phyloP scores from a whole-genome alignment of 352 stramenopile species.

The Phytophthora idaei region DNA sequence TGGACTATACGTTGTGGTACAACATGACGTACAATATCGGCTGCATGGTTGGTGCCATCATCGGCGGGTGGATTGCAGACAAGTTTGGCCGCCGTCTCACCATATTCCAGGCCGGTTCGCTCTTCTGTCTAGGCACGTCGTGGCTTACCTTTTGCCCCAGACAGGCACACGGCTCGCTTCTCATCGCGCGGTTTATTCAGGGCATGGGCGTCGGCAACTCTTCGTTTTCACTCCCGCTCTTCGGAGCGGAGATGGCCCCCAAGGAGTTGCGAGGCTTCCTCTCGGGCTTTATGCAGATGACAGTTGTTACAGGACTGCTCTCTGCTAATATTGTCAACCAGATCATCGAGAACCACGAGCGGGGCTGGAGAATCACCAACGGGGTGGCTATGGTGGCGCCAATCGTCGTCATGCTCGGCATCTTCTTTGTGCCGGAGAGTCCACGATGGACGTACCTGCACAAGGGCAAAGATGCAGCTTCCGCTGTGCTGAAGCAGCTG shows the following conservation, averaged over 20 bases:
- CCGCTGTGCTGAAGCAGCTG: slow-evolving; percentile 47
- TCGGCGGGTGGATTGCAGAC: slow-evolving; percentile 48
- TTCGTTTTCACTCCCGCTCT: slow-evolving; percentile 57
- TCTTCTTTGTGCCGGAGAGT: slow-evolving; percentile 51
- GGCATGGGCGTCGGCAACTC: slow-evolving; percentile 57
- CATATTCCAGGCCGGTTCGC: slow-evolving; percentile 45
- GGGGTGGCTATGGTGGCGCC: slow-evolving; percentile 43
- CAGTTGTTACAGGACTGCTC: slow-evolving; percentile 52
- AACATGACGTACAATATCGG: slow-evolving; percentile 65
- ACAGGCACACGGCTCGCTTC: slow-evolving; percentile 36
- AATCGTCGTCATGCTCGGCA: slow-evolving; percentile 58
- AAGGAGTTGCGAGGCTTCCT: slow-evolving; percentile 68
- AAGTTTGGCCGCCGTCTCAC: slow-evolving; percentile 46
- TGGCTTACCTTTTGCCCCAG: slow-evolving; percentile 45
- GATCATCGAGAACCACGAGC: slow-evolving; percentile 40
- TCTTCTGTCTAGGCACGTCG: slow-evolving; percentile 48
- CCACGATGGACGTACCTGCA: slow-evolving; percentile 48
- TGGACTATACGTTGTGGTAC: slow-evolving; percentile 59
- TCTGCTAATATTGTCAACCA: slow-evolving; percentile 51
- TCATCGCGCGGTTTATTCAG: slow-evolving; percentile 48
- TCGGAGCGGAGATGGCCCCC: slow-evolving; percentile 62
- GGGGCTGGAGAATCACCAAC: slow-evolving; percentile 55
- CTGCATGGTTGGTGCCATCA: slow-evolving; percentile 47
- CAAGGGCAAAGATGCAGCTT: slow-evolving; percentile 48
- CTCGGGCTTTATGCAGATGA: slow-evolving; percentile 72